These are phyloP conservation scores for Panaeolus cyanescens DNA, from an alignment of 768 basidiomycete species.

Conservation along the genomic window DNA sequence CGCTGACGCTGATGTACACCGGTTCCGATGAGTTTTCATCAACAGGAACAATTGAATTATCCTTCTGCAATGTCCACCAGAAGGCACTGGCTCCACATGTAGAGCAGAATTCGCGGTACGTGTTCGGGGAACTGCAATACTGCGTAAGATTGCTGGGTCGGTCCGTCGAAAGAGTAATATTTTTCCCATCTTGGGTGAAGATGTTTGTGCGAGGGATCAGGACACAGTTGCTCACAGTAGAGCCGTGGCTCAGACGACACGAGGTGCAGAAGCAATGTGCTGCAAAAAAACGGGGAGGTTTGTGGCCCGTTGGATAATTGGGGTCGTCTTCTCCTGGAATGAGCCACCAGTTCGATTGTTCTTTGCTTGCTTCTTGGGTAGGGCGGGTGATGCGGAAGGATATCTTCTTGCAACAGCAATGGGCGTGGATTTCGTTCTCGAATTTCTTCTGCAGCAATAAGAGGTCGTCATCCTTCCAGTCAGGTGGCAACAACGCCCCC, in stretches of 20 bases:
- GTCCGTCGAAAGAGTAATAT: not conserved
- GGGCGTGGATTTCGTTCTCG: conserved; percentile 12
- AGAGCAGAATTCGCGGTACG: conserved; percentile 29
- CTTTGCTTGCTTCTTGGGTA: conserved; percentile 17
- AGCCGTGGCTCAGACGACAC: conserved; percentile 28
- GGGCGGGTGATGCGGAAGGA: conserved; percentile 27
- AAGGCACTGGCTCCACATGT: conserved; percentile 32
- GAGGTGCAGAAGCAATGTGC: conserved; percentile 30
- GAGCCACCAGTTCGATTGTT: conserved; percentile 30
- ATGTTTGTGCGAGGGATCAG: conserved; percentile 19
- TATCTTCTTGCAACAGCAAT: conserved; percentile 28
- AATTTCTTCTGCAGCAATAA: not conserved
- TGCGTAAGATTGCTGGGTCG: conserved; percentile 23
- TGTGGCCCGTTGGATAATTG: not conserved
- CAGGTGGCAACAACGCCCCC: conserved; percentile 19
- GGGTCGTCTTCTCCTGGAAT: conserved; percentile 9
- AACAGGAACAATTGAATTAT: not conserved
- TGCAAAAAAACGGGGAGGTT: conserved; percentile 25
- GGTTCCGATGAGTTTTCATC: conserved; percentile 9
- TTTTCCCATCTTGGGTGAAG: conserved; percentile 9
- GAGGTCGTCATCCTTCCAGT: conserved; percentile 20
- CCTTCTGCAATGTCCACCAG: conserved; percentile 18
- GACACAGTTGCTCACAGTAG: conserved; percentile 17
- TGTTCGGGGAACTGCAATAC: conserved; percentile 28
- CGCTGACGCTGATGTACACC: conserved; percentile 9